A percentile compares a stretch with the other conserved stretches of the same genome.
Conservation (phyloP, 169 alveolate genomes). For the Toxoplasma gondii region DNA sequence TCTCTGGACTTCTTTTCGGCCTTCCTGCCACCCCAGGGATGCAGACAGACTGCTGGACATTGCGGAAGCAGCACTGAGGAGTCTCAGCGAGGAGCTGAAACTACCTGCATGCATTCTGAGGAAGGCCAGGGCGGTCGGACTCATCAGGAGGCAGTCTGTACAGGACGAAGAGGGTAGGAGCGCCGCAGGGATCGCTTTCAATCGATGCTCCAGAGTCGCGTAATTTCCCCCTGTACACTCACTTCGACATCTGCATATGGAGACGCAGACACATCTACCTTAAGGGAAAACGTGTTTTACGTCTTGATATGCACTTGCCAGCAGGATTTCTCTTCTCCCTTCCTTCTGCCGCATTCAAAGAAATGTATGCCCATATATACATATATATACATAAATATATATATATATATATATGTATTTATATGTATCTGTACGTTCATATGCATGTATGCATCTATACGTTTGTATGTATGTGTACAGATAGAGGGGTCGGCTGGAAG, state of each 20-base stretch:
- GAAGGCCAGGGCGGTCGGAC: conserved; percentile 49
- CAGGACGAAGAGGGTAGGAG: not conserved
- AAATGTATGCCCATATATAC: not conserved
- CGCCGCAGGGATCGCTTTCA: not conserved
- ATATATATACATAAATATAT: not conserved
- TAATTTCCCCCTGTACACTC: not conserved
- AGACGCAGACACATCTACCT: not conserved
- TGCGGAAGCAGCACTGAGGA: conserved; percentile 19
- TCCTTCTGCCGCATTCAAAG: not conserved
- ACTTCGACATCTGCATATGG: not conserved
- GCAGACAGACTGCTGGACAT: conserved; percentile 7
- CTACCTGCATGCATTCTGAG: conserved; percentile 8
- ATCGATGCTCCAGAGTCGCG: not conserved
- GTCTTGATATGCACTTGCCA: too few species aligned
- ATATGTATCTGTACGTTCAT: not conserved
- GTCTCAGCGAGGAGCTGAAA: not conserved
- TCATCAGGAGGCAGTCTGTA: conserved; percentile 2
- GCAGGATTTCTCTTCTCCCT: not conserved
- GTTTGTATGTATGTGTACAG: too few species aligned
- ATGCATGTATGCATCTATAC: not conserved
- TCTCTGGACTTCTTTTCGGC: conserved; percentile 30
- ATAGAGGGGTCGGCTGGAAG: too few species aligned
- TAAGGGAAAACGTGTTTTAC: too few species aligned
- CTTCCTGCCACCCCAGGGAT: not conserved
- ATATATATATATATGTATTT: not conserved